Evolutionary conservation across 2,329 filamentous ascomycete species (phyloP).

Genomic region (Curvularia spicifera): DNA sequence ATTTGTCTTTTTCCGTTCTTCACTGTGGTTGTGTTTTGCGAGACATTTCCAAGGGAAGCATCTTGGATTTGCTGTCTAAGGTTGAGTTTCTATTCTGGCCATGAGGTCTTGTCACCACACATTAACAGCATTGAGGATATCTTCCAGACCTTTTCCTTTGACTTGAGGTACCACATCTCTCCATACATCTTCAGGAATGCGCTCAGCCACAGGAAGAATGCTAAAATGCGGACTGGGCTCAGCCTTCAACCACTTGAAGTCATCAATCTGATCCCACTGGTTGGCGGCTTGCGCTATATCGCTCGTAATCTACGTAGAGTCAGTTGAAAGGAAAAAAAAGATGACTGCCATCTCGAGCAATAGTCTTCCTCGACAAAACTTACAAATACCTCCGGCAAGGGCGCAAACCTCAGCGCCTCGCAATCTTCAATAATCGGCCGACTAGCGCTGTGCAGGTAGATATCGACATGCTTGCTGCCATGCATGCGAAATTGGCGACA

Average conservation of each 20-base stretch:
- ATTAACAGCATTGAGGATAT: constrained; percentile 21
- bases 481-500: constrained; percentile 94
- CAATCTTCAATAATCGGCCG: constrained; percentile 96
- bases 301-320: constrained; percentile 27
- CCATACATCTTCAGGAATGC: constrained; percentile 71
- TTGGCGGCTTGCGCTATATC: constrained; percentile 55
- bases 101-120: constrained; percentile 6
- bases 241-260: constrained; percentile 95
- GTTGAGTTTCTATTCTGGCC: not conserved
- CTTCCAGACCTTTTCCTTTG: constrained; percentile 19
- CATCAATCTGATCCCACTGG: constrained; percentile 88
- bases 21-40: constrained; percentile 3
- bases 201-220: constrained; percentile 66
- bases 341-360: no score
- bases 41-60: not conserved
- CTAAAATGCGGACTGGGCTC: constrained; percentile 90
- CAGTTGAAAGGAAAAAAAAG: constrained; percentile 22
- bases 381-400: constrained; percentile 73
- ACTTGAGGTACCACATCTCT: constrained; percentile 54
- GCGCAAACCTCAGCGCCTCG: constrained; percentile 76
- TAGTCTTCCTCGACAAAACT: constrained; percentile 42
- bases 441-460: constrained; percentile 82
- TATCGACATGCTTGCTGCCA: constrained; percentile 77
- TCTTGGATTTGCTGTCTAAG: not conserved
- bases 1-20: not conserved